A percentile compares a stretch with the other conserved stretches of the same genome.
These are phyloP conservation scores for Hymenoscyphus infarciens DNA, from an alignment of 2,329 filamentous ascomycete species.

Conservation along the genomic window DNA sequence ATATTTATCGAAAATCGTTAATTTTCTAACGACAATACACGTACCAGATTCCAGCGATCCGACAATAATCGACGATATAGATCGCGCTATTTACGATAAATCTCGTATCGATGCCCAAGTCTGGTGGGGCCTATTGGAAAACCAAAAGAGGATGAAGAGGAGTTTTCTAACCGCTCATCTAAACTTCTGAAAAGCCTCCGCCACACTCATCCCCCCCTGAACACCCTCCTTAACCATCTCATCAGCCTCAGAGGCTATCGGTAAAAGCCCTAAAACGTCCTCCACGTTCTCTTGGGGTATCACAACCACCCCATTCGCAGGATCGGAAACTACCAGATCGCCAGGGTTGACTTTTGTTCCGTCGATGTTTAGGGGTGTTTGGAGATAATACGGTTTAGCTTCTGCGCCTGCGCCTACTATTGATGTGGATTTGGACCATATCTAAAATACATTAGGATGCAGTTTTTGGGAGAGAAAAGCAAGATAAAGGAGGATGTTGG, in stretches of 20 bases:
- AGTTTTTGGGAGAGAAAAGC: not conserved
- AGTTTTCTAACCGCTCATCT: not conserved
- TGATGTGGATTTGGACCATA: constrained; percentile 55
- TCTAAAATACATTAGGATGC: constrained; percentile 31
- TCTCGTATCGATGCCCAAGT: too few species aligned
- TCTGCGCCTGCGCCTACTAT: constrained; percentile 56
- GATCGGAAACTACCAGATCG: constrained; percentile 68
- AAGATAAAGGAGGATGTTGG: not conserved
- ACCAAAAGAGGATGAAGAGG: too few species aligned
- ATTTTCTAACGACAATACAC: too few species aligned
- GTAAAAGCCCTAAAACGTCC: constrained; percentile 53
- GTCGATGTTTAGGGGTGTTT: constrained; percentile 44
- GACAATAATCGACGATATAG: too few species aligned
- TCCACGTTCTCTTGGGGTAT: constrained; percentile 60
- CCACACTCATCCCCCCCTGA: constrained; percentile 56
- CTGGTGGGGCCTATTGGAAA: too few species aligned
- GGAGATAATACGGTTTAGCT: constrained; percentile 52
- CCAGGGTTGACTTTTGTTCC: constrained; percentile 47
- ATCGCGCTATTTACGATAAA: too few species aligned
- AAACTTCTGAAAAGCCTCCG: constrained; percentile 58
- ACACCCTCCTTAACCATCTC: constrained; percentile 63
- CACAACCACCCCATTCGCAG: constrained; percentile 64
- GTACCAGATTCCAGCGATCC: too few species aligned
- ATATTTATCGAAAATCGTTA: too few species aligned
- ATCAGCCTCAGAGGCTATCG: constrained; percentile 43